A percentile compares a stretch with the other conserved stretches of the same genome.
Evolutionary conservation across 495 filamentous ascomycete genomes (phyloP).

Genomic region (Xylona heveae): DNA sequence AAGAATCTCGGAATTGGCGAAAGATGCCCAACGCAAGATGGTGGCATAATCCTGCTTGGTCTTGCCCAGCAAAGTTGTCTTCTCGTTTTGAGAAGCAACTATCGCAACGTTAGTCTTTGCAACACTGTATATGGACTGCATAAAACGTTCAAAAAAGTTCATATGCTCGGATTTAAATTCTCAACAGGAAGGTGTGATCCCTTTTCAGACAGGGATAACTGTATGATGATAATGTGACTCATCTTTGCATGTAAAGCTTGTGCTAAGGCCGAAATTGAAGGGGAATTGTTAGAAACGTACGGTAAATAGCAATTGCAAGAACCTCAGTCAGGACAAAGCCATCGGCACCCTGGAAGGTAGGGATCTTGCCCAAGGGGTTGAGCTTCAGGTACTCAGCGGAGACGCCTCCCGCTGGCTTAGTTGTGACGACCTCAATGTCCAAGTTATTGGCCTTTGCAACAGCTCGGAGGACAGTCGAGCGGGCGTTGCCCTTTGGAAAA

Average conservation of each 20-base stretch:
- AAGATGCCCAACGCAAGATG: slow-evolving; percentile 94
- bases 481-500: slow-evolving; percentile 52
- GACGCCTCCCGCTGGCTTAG: slow-evolving; percentile 34
- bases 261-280: slow-evolving; percentile 4
- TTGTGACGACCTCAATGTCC: slow-evolving; percentile 64
- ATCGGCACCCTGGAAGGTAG: slow-evolving; percentile 81
- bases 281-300: slow-evolving; percentile 34
- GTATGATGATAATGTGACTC: slow-evolving; percentile 47
- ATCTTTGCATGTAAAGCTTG: slow-evolving; percentile 34
- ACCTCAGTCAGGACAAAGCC: slow-evolving; percentile 74
- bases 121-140: slow-evolving; percentile 12
- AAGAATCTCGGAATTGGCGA: slow-evolving; percentile 69
- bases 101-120: slow-evolving; percentile 16
- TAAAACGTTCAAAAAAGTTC: not conserved
- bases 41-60: slow-evolving; percentile 99
- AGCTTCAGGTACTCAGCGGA: slow-evolving; percentile 57
- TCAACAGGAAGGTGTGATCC: slow-evolving; percentile 82
- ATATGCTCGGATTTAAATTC: slow-evolving; percentile 35
- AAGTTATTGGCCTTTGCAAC: slow-evolving; percentile 92
- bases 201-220: slow-evolving; percentile 99
- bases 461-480: slow-evolving; percentile 68
- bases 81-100: slow-evolving; percentile 99
- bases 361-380: slow-evolving; percentile 77
- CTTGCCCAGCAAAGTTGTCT: slow-evolving; percentile 95
- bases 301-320: slow-evolving; percentile 92